Percentiles rank a stretch among this genome's conserved stretches.
phyloP scores from a whole-genome alignment of 176 grass and related monocot genomes.

The Ensete glaucum region DNA sequence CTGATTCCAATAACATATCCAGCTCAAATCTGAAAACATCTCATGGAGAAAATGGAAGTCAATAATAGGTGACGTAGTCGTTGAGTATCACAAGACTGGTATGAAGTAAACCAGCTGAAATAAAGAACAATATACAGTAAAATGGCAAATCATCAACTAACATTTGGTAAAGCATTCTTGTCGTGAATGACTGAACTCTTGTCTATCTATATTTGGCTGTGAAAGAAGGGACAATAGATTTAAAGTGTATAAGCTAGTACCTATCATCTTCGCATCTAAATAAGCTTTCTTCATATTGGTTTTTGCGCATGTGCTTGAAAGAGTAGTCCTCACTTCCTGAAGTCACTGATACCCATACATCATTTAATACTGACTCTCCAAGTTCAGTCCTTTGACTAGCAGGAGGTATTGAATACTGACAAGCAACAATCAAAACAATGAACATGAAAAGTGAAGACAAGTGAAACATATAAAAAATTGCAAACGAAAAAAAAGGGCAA shows the following conservation, averaged over 20 bases:
- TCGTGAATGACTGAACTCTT: background rate
- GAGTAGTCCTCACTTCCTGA: constrained; percentile 3
- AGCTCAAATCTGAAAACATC: constrained; percentile 71
- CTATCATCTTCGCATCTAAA: constrained; percentile 11
- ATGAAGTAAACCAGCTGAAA: background rate
- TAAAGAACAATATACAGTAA: background rate
- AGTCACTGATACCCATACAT: constrained; percentile 45
- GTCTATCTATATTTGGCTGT: background rate
- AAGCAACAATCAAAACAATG: background rate
- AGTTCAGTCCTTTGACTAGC: constrained; percentile 55
- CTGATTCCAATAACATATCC: constrained; percentile 96
- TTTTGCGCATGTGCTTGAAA: constrained; percentile 1
- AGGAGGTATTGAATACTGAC: constrained; percentile 74
- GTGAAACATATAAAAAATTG: background rate
- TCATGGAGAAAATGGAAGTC: background rate
- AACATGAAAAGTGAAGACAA: constrained; percentile 5
- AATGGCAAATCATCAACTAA: background rate
- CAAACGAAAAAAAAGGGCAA: background rate
- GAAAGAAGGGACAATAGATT: background rate
- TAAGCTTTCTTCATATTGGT: constrained; percentile 12
- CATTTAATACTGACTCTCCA: constrained; percentile 35
- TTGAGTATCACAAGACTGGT: too few species aligned
- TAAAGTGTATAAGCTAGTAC: background rate
- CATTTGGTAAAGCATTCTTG: background rate
- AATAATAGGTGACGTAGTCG: background rate